These are phyloP conservation scores for Keithomyces neogunnii DNA, from an alignment of 2,329 filamentous ascomycete genomes.

Conservation along the genomic window DNA sequence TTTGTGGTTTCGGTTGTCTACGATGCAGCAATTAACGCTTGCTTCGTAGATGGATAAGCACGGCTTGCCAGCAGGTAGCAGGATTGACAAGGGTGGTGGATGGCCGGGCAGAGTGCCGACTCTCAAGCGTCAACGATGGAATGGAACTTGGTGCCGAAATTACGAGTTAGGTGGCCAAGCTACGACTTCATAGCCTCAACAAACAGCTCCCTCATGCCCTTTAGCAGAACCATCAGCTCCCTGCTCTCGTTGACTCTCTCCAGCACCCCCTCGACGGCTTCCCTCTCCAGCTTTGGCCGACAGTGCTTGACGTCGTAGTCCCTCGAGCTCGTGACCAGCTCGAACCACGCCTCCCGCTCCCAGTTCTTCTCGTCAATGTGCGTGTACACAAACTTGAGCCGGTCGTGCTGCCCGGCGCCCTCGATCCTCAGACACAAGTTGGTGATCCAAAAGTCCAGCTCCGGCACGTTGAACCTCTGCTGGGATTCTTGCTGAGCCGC, in stretches of 20 bases:
- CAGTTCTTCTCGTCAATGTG: slow-evolving; percentile 81
- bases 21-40: too few relatives aligned
- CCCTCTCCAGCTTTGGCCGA: slow-evolving; percentile 72
- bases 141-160: too few relatives aligned
- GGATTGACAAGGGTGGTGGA: too few relatives aligned
- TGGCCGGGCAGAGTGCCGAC: too few relatives aligned
- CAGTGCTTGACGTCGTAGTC: slow-evolving; percentile 82
- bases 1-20: too few relatives aligned
- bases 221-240: slow-evolving; percentile 63
- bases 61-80: too few relatives aligned
- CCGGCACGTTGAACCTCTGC: slow-evolving; percentile 80
- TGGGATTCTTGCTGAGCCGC: slow-evolving; percentile 73
- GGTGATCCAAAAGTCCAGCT: slow-evolving; percentile 92
- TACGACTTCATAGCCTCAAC: slow-evolving; percentile 51
- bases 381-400: slow-evolving; percentile 82
- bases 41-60: too few relatives aligned
- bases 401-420: slow-evolving; percentile 74
- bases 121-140: too few relatives aligned
- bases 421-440: slow-evolving; percentile 86
- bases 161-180: not conserved
- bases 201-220: slow-evolving; percentile 77
- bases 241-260: slow-evolving; percentile 75
- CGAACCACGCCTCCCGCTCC: slow-evolving; percentile 89
- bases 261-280: slow-evolving; percentile 67
- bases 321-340: slow-evolving; percentile 69